phyloP scores from a whole-genome alignment of 208 protist species.

The Leishmania tropica region DNA sequence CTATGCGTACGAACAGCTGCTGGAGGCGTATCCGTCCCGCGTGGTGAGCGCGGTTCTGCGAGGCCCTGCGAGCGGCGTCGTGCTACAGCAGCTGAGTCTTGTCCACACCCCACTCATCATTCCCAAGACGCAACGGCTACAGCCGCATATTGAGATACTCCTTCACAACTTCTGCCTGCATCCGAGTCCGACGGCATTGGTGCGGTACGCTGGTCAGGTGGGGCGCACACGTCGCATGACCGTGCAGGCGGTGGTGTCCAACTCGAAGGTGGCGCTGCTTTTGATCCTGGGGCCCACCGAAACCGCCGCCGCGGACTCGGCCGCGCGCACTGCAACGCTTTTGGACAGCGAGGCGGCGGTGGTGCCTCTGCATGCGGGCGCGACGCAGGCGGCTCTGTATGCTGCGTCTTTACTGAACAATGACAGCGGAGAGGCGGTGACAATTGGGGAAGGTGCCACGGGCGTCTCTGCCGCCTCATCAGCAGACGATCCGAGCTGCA shows the following conservation, averaged over 20 bases:
- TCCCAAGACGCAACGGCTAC: conserved; percentile 9
- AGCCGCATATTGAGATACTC: conserved; percentile 26
- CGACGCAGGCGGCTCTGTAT: neutral
- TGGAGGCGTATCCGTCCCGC: conserved; percentile 35
- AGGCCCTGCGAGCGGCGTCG: conserved; percentile 15
- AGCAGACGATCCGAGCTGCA: neutral
- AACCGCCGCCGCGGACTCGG: conserved; percentile 10
- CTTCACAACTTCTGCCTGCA: conserved; percentile 61
- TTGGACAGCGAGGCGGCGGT: neutral
- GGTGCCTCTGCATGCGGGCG: neutral
- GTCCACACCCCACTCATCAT: conserved; percentile 24
- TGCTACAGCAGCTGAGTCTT: conserved; percentile 21
- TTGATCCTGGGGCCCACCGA: conserved; percentile 26
- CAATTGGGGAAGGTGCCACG: neutral
- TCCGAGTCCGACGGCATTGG: conserved; percentile 49
- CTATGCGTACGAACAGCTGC: conserved; percentile 50
- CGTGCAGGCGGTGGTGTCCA: conserved; percentile 53
- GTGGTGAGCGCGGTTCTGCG: conserved; percentile 47
- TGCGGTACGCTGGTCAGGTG: conserved; percentile 45
- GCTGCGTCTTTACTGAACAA: neutral
- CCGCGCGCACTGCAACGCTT: neutral
- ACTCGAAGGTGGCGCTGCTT: conserved; percentile 58
- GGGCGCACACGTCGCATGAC: conserved; percentile 35
- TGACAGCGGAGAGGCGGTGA: neutral
- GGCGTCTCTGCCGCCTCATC: neutral